Evolutionary conservation across 805 yeast species (phyloP).

Genomic region (Saturnispora quitensis): DNA sequence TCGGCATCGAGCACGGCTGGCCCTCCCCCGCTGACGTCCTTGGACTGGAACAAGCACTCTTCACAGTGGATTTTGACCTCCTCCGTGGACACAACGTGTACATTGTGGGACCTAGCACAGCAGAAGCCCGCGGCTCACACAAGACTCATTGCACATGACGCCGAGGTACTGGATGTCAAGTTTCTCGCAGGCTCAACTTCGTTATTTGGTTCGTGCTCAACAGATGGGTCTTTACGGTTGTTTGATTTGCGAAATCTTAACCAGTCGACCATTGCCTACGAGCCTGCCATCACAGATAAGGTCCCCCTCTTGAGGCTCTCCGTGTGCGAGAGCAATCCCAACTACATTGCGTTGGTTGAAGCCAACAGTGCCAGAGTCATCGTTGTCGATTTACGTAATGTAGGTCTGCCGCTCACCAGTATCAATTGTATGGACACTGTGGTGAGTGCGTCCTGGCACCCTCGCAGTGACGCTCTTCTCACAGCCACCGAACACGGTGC

Average conservation of each 20-base stretch:
- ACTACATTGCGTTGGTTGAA: constrained; percentile 76
- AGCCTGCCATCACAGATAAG: constrained; percentile 36
- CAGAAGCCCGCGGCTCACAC: constrained; percentile 67
- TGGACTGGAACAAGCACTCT: constrained; percentile 82
- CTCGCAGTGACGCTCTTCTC: constrained; percentile 50
- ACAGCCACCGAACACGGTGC: constrained; percentile 71
- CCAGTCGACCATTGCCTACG: constrained; percentile 91
- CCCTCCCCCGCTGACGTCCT: constrained; percentile 80
- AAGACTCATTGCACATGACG: constrained; percentile 92
- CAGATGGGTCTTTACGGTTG: constrained; percentile 89
- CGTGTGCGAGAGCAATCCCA: constrained; percentile 71
- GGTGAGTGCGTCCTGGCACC: constrained; percentile 57
- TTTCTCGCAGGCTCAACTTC: constrained; percentile 66
- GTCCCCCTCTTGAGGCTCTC: constrained; percentile 65
- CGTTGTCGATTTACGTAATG: constrained; percentile 77
- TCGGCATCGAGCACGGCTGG: constrained; percentile 1
- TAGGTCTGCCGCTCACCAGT: constrained; percentile 64
- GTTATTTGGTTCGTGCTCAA: constrained; percentile 86
- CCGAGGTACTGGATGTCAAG: constrained; percentile 87
- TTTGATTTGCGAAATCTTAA: constrained; percentile 85
- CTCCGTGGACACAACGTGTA: constrained; percentile 93
- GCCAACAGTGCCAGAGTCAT: constrained; percentile 56
- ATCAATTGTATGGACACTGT: background rate
- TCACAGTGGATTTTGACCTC: constrained; percentile 68
- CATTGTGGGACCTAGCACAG: constrained; percentile 80